phyloP scores from a whole-genome alignment of 2,329 filamentous ascomycete species.

The Aspergillus ibericus region DNA sequence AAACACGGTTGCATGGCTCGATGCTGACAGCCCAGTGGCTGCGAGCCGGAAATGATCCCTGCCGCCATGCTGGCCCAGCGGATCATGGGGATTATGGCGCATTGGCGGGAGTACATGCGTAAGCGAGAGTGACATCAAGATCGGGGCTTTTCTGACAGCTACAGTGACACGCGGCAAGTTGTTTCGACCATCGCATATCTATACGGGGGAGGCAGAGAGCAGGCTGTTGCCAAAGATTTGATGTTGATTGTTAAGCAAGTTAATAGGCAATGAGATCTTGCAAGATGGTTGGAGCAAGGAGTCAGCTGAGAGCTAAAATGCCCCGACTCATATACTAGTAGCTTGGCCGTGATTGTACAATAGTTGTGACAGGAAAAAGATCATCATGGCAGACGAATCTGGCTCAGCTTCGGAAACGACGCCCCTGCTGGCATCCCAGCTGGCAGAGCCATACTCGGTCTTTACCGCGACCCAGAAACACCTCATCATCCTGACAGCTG shows the following conservation, averaged over 20 bases:
- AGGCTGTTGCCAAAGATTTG: conserved; percentile 15
- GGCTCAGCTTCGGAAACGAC: conserved; percentile 16
- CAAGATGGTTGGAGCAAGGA: not conserved
- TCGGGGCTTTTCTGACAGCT: conserved; percentile 18
- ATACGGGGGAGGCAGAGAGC: conserved; percentile 21
- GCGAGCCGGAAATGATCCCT: conserved; percentile 32
- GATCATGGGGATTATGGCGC: conserved; percentile 35
- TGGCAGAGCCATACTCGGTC: conserved; percentile 26
- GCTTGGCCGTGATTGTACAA: not conserved
- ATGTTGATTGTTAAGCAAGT: no score
- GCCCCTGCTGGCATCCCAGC: conserved; percentile 16
- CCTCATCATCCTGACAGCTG: conserved; percentile 39
- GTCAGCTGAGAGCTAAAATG: not conserved
- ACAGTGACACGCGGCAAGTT: conserved; percentile 30
- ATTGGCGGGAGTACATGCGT: conserved; percentile 38
- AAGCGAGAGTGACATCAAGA: conserved; percentile 11
- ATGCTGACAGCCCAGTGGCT: conserved; percentile 21
- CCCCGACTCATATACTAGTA: not conserved
- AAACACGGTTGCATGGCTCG: not conserved
- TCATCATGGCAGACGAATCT: not conserved
- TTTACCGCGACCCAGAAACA: conserved; percentile 37
- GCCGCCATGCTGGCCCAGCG: conserved; percentile 32
- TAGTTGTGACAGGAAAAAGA: no score
- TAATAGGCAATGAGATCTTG: not conserved
- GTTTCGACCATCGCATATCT: conserved; percentile 31